These are phyloP conservation scores for Heritiera fomes DNA, from an alignment of 345 rosid species.

Conservation along the genomic window DNA sequence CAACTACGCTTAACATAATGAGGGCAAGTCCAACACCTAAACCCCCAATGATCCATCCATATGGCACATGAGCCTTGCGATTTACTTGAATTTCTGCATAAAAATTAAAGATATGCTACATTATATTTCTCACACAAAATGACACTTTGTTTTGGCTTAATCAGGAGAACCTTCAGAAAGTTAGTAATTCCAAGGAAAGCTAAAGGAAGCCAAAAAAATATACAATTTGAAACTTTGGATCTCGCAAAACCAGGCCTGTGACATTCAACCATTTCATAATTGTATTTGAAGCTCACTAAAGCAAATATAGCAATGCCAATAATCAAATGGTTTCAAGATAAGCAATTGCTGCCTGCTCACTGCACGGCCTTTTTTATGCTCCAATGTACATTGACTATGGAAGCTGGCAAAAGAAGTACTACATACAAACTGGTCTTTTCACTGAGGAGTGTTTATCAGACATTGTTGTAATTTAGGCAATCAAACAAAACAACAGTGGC, in stretches of 20 bases:
- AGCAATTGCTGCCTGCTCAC: not conserved
- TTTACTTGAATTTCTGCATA: constrained; percentile 54
- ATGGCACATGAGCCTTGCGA: constrained; percentile 60
- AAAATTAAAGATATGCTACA: constrained; percentile 1
- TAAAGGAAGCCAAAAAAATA: not conserved
- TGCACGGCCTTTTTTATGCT: not conserved
- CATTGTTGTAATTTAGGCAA: not conserved
- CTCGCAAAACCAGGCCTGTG: not conserved
- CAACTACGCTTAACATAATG: constrained; percentile 46
- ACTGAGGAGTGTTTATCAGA: not conserved
- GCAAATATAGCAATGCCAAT: not conserved
- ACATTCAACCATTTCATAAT: not conserved
- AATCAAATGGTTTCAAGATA: not conserved
- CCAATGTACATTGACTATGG: not conserved
- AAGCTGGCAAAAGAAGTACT: not conserved
- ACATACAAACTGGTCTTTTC: not conserved
- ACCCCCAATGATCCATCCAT: constrained; percentile 86
- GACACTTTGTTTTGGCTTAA: not conserved
- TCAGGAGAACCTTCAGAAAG: not conserved
- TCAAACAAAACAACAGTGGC: not conserved
- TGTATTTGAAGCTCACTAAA: not conserved
- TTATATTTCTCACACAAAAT: constrained; percentile 18
- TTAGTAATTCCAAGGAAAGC: not conserved
- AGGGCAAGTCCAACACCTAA: constrained; percentile 65
- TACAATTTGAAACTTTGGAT: not conserved